A percentile compares a stretch with the other conserved stretches of the same genome.
Conservation (phyloP, 129 eudicot genomes). For the Heracleum sosnowskyi region DNA sequence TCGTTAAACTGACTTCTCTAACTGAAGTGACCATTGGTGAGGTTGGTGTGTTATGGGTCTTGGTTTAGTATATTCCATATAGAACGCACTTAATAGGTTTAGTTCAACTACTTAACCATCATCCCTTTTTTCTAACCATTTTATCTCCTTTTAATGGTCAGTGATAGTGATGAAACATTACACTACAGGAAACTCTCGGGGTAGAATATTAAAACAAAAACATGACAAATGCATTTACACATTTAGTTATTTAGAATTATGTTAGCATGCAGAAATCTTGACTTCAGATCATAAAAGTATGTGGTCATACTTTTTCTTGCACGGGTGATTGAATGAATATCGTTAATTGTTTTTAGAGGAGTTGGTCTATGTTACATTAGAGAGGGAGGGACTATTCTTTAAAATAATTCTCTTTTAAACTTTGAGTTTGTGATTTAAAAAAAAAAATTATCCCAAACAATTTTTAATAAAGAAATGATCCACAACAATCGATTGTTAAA, state of each 20-base stretch:
- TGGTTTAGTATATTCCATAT: neutral
- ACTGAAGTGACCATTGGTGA: slow-evolving; percentile 64
- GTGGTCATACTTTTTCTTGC: no score
- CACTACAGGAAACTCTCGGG: neutral
- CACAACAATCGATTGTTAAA: no score
- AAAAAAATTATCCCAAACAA: no score
- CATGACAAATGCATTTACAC: neutral
- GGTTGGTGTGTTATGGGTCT: slow-evolving; percentile 41
- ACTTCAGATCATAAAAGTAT: neutral
- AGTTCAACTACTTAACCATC: slow-evolving; percentile 72
- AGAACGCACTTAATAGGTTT: slow-evolving; percentile 24
- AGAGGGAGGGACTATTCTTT: no score
- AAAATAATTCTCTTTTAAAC: no score
- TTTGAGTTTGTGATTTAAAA: no score
- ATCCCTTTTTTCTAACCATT: slow-evolving; percentile 13
- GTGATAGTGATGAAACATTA: neutral
- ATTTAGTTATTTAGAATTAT: neutral
- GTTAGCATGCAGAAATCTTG: neutral
- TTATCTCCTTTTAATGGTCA: neutral
- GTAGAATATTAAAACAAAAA: neutral
- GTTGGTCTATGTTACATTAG: no score
- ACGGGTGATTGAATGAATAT: no score
- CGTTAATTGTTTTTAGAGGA: no score
- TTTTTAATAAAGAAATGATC: no score
- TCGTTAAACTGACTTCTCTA: slow-evolving; percentile 67